Evolutionary conservation across 225 moss, liverwort and hornwort genomes (phyloP), one percentile per base, ranked within the genome.

Genomic region (Ulota crispa): DNA sequence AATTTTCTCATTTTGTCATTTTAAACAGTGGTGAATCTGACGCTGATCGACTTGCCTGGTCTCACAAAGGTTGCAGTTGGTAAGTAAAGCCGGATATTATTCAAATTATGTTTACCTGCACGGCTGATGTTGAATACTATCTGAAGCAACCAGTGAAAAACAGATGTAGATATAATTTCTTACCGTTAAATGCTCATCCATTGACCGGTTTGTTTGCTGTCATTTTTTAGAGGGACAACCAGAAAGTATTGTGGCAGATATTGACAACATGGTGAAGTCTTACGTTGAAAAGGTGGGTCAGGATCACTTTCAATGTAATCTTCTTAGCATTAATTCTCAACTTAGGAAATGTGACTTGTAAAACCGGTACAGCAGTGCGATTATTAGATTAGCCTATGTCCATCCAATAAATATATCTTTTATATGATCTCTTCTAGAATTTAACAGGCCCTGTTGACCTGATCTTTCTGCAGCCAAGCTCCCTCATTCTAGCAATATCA

Each of bases 61-160:
- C 83, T 95, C 81, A 95, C 95, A 3, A 95, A 95, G 86, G 95
- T 95, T 12, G 95, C 96, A 20, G 91, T 94, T 21, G 96, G 92
- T 93, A 81, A 89, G 90, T 78, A 53, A 6, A 47, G 37, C 70
- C 26, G 23, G 28, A 53, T 77, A 56, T 42, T 37, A 54, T 73
- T 55, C 3, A 39, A 56, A 16, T 61, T 57, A 26, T 31, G 28
- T 67, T 73, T 6, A 21, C 24, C 4, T 30, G 26, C 66, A 20
- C 62, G 32, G 76, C 5, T 65, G 41, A 13, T 68, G 23, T 73
- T 74, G 21, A 74, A 20, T 67, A 6, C 53, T 3, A 9, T 68
- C 1, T 0, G 24, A 74, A 57, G 43, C 30, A 50, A 7, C 10
- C 73, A 39, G 19, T 67, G 5, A 5, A 45, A 45, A 64, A n/a